These are phyloP conservation scores for Pelargonium citronellum DNA, from an alignment of 441 rosid species.

Conservation along the genomic window DNA sequence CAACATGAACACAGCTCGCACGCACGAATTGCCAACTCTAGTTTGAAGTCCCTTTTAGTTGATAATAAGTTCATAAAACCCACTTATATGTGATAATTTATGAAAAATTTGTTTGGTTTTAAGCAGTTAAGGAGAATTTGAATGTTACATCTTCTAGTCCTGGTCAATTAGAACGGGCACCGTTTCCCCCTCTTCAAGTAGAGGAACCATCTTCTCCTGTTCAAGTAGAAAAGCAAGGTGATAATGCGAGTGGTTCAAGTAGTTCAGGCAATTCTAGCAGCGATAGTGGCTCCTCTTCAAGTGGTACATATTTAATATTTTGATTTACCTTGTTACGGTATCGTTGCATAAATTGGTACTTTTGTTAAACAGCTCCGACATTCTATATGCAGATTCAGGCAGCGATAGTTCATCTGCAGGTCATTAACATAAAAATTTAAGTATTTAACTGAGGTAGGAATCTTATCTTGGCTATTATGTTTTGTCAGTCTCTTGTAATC, in stretches of 20 bases:
- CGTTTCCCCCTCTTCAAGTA: not conserved
- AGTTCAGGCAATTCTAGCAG: slow-evolving; percentile 97
- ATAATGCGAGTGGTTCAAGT: slow-evolving; percentile 73
- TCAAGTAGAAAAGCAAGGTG: slow-evolving; percentile 52
- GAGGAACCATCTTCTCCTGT: slow-evolving; percentile 47
- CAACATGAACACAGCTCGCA: too few species aligned
- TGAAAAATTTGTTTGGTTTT: not conserved
- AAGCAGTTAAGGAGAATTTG: not conserved
- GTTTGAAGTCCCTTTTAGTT: too few species aligned
- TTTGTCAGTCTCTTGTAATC: too few species aligned
- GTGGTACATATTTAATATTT: slow-evolving; percentile 48
- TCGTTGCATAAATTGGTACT: not conserved
- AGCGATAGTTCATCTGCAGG: slow-evolving; percentile 80
- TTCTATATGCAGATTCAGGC: slow-evolving; percentile 67
- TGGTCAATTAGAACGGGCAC: slow-evolving; percentile 35
- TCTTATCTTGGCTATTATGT: too few species aligned
- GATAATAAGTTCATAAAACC: too few species aligned
- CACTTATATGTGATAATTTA: too few species aligned
- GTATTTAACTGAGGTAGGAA: too few species aligned
- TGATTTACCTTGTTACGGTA: slow-evolving; percentile 13
- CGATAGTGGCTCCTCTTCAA: slow-evolving; percentile 86
- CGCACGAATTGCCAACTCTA: too few species aligned
- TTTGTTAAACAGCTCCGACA: too few species aligned
- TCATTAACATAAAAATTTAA: too few species aligned
- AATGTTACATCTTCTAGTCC: slow-evolving; percentile 4